Conservation (phyloP, 108 stramenopile species). For the Seminavis robusta region DNA sequence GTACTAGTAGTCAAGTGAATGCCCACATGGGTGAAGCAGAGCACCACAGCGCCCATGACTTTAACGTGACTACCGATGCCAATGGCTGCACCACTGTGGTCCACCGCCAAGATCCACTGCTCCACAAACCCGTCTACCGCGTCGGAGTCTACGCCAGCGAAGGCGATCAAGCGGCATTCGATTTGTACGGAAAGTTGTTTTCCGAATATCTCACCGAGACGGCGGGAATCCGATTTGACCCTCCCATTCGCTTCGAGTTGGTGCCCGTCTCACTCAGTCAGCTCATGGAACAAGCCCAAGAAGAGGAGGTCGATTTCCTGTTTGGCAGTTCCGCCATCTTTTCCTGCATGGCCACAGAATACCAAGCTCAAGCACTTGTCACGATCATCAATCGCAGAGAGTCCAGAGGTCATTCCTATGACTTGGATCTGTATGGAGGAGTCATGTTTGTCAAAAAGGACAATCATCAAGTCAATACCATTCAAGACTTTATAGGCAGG, state of each 20-base stretch:
- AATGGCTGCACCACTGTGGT: too few species aligned
- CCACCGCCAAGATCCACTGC: too few species aligned
- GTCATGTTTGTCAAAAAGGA: conserved; percentile 3
- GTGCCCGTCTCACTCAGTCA: background rate
- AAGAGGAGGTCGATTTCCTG: conserved; percentile 12
- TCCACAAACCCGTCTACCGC: too few species aligned
- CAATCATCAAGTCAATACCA: background rate
- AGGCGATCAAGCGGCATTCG: background rate
- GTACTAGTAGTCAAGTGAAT: too few species aligned
- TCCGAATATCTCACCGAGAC: conserved; percentile 15
- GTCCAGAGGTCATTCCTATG: background rate
- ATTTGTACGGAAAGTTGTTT: background rate
- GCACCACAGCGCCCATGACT: too few species aligned
- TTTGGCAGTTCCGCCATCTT: conserved; percentile 10
- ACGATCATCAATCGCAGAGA: background rate
- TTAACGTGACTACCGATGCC: too few species aligned
- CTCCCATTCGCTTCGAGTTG: conserved; percentile 11
- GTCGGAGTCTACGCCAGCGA: background rate
- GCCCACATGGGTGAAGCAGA: too few species aligned
- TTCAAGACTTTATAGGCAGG: conserved; percentile 6
- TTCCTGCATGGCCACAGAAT: conserved; percentile 11
- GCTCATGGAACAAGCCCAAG: conserved; percentile 2
- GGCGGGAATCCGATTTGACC: conserved; percentile 12
- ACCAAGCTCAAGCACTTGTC: conserved; percentile 4
- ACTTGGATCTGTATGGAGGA: conserved; percentile 6